A percentile compares a stretch with the other conserved stretches of the same genome.
Conservation (phyloP, 495 filamentous ascomycete species). For the Penicillium flavigenum region DNA sequence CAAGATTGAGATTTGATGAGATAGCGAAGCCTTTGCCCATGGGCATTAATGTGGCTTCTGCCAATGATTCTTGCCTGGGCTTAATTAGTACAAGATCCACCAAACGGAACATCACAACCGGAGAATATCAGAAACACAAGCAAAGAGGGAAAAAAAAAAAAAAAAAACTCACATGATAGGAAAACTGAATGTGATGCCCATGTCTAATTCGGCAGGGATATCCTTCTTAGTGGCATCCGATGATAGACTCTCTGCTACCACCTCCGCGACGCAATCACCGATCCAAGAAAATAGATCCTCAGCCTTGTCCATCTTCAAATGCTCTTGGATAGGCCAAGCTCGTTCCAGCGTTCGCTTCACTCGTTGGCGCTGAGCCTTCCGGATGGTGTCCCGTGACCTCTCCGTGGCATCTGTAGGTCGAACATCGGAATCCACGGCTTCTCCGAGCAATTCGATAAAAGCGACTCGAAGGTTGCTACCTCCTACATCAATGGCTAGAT, state of each 20-base stretch:
- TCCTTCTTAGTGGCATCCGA: slow-evolving; percentile 44
- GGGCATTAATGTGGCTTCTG: slow-evolving; percentile 75
- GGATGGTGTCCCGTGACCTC: slow-evolving; percentile 42
- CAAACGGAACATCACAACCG: not conserved
- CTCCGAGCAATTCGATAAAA: slow-evolving; percentile 68
- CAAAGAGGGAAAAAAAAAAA: not conserved
- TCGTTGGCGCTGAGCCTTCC: slow-evolving; percentile 49
- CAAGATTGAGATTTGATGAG: slow-evolving; percentile 68
- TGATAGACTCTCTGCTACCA: slow-evolving; percentile 57
- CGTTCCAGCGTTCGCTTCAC: slow-evolving; percentile 64
- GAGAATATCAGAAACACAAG: not conserved
- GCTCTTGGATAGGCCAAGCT: slow-evolving; percentile 76
- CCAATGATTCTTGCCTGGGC: slow-evolving; percentile 67
- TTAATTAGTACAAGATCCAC: slow-evolving; percentile 15
- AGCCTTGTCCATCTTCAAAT: slow-evolving; percentile 73
- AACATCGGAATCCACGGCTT: slow-evolving; percentile 38
- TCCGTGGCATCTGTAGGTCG: slow-evolving; percentile 37
- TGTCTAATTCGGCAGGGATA: slow-evolving; percentile 58
- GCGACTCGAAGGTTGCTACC: slow-evolving; percentile 79
- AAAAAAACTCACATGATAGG: slow-evolving; percentile 67
- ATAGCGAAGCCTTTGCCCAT: slow-evolving; percentile 90
- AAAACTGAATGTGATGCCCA: slow-evolving; percentile 86
- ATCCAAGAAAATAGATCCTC: slow-evolving; percentile 80
- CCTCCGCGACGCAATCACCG: slow-evolving; percentile 69
- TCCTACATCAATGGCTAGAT: slow-evolving; percentile 77